Evolutionary conservation across 1,284 basidiomycete species (phyloP).

Genomic region (Nidula niveotomentosa): DNA sequence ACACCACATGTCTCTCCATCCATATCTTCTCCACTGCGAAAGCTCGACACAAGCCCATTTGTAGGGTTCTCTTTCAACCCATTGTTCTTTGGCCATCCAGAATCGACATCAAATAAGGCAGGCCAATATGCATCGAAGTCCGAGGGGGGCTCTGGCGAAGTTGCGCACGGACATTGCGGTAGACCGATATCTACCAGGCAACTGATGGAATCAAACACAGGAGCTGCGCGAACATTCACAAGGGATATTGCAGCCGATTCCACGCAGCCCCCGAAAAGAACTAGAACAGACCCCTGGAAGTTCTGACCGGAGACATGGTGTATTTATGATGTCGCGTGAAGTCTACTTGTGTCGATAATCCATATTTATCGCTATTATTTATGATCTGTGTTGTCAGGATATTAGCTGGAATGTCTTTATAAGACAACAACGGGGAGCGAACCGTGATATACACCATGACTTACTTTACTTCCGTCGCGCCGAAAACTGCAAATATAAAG

Average conservation of each 20-base stretch:
- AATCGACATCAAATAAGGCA: slow-evolving; percentile 7
- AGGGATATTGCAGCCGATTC: neutral
- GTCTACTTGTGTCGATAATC: neutral
- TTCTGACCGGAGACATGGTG: neutral
- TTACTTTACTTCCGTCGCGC: no score
- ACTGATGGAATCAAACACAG: no score
- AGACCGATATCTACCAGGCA: no score
- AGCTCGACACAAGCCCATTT: slow-evolving; percentile 16
- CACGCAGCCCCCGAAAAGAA: neutral
- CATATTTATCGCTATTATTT: neutral
- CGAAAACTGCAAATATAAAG: no score
- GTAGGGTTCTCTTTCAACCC: slow-evolving; percentile 26
- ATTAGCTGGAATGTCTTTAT: no score
- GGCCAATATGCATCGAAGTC: neutral
- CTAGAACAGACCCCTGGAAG: neutral
- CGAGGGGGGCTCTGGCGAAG: neutral
- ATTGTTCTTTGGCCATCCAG: slow-evolving; percentile 16
- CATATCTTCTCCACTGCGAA: slow-evolving; percentile 10
- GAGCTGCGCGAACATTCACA: neutral
- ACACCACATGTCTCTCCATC: slow-evolving; percentile 1
- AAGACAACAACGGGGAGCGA: no score
- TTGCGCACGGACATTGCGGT: neutral
- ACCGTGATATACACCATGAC: no score
- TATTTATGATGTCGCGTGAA: neutral
- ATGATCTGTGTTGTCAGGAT: neutral